phyloP scores from a whole-genome alignment of 805 yeast genomes.

The Saccharomycopsis lassenensis region DNA sequence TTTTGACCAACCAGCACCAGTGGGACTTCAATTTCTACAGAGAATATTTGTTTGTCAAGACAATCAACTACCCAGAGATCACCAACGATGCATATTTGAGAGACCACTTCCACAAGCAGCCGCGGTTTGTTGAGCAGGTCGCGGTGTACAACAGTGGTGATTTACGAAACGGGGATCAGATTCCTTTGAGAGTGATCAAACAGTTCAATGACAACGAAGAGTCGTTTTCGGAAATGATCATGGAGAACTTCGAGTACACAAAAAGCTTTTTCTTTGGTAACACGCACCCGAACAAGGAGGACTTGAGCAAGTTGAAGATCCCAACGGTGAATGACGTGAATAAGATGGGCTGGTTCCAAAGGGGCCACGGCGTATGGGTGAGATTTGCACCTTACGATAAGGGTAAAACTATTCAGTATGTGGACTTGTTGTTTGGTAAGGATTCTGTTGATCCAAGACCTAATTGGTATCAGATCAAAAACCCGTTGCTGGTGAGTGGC shows the following conservation, averaged over 20 bases:
- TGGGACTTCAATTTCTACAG: conserved; percentile 12
- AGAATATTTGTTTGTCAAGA: conserved; percentile 13
- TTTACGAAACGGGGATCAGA: not conserved
- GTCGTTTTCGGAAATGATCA: conserved; percentile 13
- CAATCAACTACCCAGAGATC: conserved; percentile 10
- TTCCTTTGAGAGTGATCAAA: conserved; percentile 9
- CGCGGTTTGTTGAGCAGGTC: conserved; percentile 11
- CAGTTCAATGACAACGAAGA: conserved; percentile 10
- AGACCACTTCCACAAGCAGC: conserved; percentile 8
- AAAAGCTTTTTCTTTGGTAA: conserved; percentile 1
- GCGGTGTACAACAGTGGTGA: conserved; percentile 7
- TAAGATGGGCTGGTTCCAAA: conserved; percentile 13
- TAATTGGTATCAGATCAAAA: conserved; percentile 38
- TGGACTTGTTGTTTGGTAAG: conserved; percentile 52
- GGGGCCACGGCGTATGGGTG: conserved; percentile 46
- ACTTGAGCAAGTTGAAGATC: not conserved
- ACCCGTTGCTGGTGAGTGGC: conserved; percentile 19
- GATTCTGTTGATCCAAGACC: conserved; percentile 61
- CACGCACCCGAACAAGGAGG: not conserved
- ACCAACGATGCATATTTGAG: conserved; percentile 10
- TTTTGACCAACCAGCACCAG: conserved; percentile 7
- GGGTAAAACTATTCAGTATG: conserved; percentile 34
- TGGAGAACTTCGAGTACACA: conserved; percentile 9
- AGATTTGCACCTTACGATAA: conserved; percentile 34
- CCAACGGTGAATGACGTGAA: conserved; percentile 8